phyloP scores from a whole-genome alignment of 2,329 filamentous ascomycete genomes.

The Trichothecium sympodiale region DNA sequence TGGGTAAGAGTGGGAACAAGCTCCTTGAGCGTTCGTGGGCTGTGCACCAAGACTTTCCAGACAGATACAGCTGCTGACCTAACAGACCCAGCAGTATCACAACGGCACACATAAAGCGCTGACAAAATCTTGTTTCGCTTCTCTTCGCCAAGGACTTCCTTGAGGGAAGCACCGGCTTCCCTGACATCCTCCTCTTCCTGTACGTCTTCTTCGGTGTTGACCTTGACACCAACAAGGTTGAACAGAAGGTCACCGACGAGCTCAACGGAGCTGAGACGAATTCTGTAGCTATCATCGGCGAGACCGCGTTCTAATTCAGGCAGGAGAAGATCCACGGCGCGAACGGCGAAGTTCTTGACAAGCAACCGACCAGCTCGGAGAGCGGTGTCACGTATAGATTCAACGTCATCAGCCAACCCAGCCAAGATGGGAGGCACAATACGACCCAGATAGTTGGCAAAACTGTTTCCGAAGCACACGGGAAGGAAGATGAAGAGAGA shows the following conservation, averaged over 20 bases:
- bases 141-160: slow-evolving; percentile 89
- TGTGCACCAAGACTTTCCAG: slow-evolving; percentile 94
- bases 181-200: slow-evolving; percentile 69
- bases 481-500: slow-evolving; percentile 98
- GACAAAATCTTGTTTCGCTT: slow-evolving; percentile 95
- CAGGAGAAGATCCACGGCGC: slow-evolving; percentile 85
- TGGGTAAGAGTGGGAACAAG: slow-evolving; percentile 90
- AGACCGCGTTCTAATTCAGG: slow-evolving; percentile 92
- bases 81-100: slow-evolving; percentile 87
- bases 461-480: slow-evolving; percentile 97
- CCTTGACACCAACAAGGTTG: slow-evolving; percentile 90
- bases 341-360: slow-evolving; percentile 96
- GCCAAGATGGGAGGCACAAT: slow-evolving; percentile 93
- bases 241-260: slow-evolving; percentile 93
- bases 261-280: slow-evolving; percentile 95
- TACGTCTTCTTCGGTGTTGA: slow-evolving; percentile 66
- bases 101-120: slow-evolving; percentile 94
- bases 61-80: slow-evolving; percentile 82
- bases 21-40: slow-evolving; percentile 85
- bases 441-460: slow-evolving; percentile 86
- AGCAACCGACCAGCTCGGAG: slow-evolving; percentile 84
- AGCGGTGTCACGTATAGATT: slow-evolving; percentile 94
- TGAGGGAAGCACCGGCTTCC: slow-evolving; percentile 84
- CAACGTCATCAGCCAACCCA: slow-evolving; percentile 89
- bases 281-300: slow-evolving; percentile 95